phyloP scores from a whole-genome alignment of 306 rosid species.

The Prunus campanulata region DNA sequence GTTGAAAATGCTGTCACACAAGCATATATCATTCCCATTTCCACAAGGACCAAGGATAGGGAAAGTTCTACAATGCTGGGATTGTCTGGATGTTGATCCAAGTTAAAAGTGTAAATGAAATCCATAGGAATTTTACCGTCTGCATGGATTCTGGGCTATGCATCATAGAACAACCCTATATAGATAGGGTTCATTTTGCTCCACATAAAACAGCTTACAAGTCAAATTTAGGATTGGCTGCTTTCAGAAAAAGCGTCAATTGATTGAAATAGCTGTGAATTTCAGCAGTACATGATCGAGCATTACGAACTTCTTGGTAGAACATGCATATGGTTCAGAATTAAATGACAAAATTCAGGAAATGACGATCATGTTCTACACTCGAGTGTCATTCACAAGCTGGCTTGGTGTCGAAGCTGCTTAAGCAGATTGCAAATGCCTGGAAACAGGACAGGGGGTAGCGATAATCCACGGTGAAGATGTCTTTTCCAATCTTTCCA shows the following conservation, averaged over 20 bases:
- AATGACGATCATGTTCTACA: conserved; percentile 22
- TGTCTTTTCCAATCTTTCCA: conserved; percentile 84
- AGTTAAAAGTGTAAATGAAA: too few relatives aligned
- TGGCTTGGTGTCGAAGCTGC: conserved; percentile 91
- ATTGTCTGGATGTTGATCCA: too few relatives aligned
- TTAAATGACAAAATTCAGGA: conserved; percentile 13
- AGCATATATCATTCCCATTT: not conserved
- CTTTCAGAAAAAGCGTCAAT: not conserved
- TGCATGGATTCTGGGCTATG: not conserved
- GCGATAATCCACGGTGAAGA: conserved; percentile 87
- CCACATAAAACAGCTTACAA: not conserved
- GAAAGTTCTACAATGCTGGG: too few relatives aligned
- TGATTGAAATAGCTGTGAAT: conserved; percentile 5
- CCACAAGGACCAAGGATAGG: too few relatives aligned
- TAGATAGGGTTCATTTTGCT: not conserved
- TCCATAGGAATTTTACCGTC: too few relatives aligned
- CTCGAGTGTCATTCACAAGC: conserved; percentile 57
- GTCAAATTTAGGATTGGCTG: not conserved
- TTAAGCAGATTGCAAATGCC: conserved; percentile 83
- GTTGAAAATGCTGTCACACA: not conserved
- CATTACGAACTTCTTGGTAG: conserved; percentile 4
- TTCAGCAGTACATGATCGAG: not conserved
- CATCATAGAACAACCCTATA: not conserved
- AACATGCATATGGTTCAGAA: conserved; percentile 11
- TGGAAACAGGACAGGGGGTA: conserved; percentile 92